Evolutionary conservation across 2,329 filamentous ascomycete genomes (phyloP), one percentile per base, ranked within the genome.

Genomic region (Clarireedia homoeocarpa): DNA sequence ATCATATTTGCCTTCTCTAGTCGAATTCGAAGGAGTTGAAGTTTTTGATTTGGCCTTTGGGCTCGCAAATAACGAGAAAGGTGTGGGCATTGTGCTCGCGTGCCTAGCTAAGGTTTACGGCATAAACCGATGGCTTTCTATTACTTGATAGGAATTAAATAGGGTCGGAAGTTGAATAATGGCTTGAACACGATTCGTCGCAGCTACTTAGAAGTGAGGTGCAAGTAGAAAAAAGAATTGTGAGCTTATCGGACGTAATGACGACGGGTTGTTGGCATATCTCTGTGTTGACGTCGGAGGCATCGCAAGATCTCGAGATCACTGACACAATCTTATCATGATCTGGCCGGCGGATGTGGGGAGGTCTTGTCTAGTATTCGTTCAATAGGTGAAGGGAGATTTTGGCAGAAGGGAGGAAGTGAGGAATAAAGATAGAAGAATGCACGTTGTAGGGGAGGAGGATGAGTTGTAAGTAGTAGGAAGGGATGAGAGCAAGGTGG

Each of bases 71-170:
- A 54, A 40, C 20, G 51, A 54, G 51, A 48, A 54, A 15, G 51
- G 48, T 12, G 51, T 48, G 47, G 51, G 51, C 51, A 54, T 54
- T 36, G 6, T 49, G 34, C 51, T 54, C 51, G 51, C 51, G 51
- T 54, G 51, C 51, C 51, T 45, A 20, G 51, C 5, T 42, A 42
- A 42, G 17, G 7, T n/a, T 38, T 48, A 48, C 51, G 23, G 51
- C 51, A 54, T 54, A 38, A 54, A 54, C 44, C 44, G 48, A 24
- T 20, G 26, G 44, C 27, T 27, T 48, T 49, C 30, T 54, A 54
- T 54, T 54, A 54, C 51, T 54, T 49, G 51, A 54, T 54, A 49
- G 51, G 39, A 54, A 49, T 20, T 40, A 23, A 48, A 48, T 34
- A 9, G 17, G 9, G 47, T 45, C 30, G 34, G 15, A 24, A 42